Conservation (phyloP, 495 filamentous ascomycete species). For the Penicillium argentinense region DNA sequence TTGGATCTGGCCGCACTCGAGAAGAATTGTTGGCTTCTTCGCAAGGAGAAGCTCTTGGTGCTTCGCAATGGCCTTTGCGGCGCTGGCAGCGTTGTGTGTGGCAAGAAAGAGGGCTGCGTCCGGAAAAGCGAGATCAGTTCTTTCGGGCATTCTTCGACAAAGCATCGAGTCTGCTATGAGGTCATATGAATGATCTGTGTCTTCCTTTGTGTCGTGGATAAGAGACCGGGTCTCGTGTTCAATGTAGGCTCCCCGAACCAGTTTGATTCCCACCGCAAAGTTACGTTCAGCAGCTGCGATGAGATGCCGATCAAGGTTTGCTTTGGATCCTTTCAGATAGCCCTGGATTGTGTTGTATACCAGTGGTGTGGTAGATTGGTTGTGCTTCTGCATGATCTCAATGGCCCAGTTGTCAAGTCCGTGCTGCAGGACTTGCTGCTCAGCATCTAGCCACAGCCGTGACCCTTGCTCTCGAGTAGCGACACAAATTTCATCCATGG, state of each 20-base stretch:
- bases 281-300: conserved; percentile 28
- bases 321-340: conserved; percentile 38
- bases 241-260: conserved; percentile 45
- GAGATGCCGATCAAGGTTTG: conserved; percentile 34
- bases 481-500: conserved; percentile 34
- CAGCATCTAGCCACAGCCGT: conserved; percentile 40
- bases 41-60: conserved; percentile 22
- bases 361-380: conserved; percentile 20
- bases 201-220: conserved; percentile 44
- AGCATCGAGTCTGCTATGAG: conserved; percentile 36
- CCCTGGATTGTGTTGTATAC: conserved; percentile 45
- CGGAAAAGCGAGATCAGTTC: conserved; percentile 25
- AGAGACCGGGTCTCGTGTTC: conserved; percentile 33
- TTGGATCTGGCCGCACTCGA: conserved; percentile 64
- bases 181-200: conserved; percentile 43
- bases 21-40: conserved; percentile 22
- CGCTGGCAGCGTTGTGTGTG: conserved; percentile 37
- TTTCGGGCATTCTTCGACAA: conserved; percentile 16
- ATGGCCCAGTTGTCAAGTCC: conserved; percentile 38
- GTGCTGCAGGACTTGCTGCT: conserved; percentile 37
- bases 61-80: conserved; percentile 30
- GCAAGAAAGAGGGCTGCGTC: conserved; percentile 39
- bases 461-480: conserved; percentile 29
- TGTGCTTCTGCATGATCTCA: conserved; percentile 41
- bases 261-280: conserved; percentile 37